Evolutionary conservation across 2,329 filamentous ascomycete species (phyloP), one percentile per base, ranked within the genome.

Genomic region (Fusarium sp.): DNA sequence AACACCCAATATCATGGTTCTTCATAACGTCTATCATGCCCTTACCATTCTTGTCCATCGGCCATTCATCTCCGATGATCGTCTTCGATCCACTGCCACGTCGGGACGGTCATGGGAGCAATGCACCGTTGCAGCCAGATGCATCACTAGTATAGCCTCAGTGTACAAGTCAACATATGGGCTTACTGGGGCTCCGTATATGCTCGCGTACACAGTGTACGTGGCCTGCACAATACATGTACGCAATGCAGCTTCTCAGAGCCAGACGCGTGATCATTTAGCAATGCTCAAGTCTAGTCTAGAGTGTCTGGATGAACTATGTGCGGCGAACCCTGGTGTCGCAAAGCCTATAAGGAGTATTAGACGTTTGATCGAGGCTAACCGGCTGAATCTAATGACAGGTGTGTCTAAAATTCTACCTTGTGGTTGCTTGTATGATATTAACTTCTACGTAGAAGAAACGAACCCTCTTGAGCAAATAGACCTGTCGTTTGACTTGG

Each of bases 141-240:
- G 41, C 7, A 68, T 68, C 17, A 68, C 66, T 2, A 39, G 22
- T 8, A 68, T 68, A 42, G 63, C 55, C 4, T 60, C 30, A 18
- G 28, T 62, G 10, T 68, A 68, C 22, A 68, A 54, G 30, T 48
- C 30, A 6, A 68, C 36, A 0, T 62, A 62, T 7, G 66, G 47
- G 5, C 47, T 68, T 0, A 62, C 11, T 6, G 66, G 47, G 2
- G 66, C 66, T 26, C 66, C 66, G n/a, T 68, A 68, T 47, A 47
- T 68, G 3, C 18, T 68, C 1, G 66, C 63, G 12, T 68, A 68
- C 17, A 38, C 66, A 2, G 55, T 68, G 3, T 68, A 68, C 6
- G 66, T 68, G 7, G 63, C 66, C 1, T 68, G 66, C 6, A 68
- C 66, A 4, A 68, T 68, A 8, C 66, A 68, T 4, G 66, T 68